Conservation (phyloP, 495 filamentous ascomycete species). For the Gamarada debralockiae region DNA sequence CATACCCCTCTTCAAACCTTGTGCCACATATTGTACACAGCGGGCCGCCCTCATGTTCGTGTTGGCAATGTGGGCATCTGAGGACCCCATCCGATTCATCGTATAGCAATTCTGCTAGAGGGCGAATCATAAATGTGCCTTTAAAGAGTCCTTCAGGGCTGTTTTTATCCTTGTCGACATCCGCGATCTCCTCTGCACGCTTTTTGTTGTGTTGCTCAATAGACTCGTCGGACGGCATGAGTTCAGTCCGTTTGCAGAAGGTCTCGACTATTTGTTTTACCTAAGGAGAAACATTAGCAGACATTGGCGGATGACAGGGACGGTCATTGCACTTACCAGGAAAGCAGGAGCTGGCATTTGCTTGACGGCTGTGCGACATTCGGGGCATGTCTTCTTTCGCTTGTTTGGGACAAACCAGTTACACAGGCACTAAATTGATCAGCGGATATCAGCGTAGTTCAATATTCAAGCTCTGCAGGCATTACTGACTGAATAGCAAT, state of each 20-base stretch:
- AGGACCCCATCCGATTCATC: slow-evolving; percentile 60
- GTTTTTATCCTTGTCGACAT: slow-evolving; percentile 48
- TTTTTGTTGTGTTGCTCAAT: slow-evolving; percentile 53
- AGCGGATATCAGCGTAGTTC: neutral
- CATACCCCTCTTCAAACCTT: slow-evolving; percentile 7
- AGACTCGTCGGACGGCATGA: slow-evolving; percentile 62
- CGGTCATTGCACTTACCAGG: slow-evolving; percentile 39
- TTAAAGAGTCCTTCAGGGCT: slow-evolving; percentile 61
- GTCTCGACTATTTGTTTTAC: slow-evolving; percentile 63
- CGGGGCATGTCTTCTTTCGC: slow-evolving; percentile 66
- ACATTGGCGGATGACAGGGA: slow-evolving; percentile 7
- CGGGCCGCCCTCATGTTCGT: slow-evolving; percentile 23
- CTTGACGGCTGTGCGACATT: slow-evolving; percentile 59
- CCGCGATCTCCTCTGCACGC: slow-evolving; percentile 52
- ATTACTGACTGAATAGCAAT: slow-evolving; percentile 61
- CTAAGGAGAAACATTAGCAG: slow-evolving; percentile 31
- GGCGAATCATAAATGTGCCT: slow-evolving; percentile 45
- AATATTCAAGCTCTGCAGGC: neutral
- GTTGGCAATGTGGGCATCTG: slow-evolving; percentile 47
- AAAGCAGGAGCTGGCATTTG: slow-evolving; percentile 65
- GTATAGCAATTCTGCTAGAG: slow-evolving; percentile 26
- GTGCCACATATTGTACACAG: slow-evolving; percentile 16
- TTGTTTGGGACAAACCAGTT: slow-evolving; percentile 59
- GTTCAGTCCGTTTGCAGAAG: slow-evolving; percentile 57
- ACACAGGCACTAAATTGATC: slow-evolving; percentile 49